phyloP scores from a whole-genome alignment of 441 rosid genomes.

The Euphorbia corollata region DNA sequence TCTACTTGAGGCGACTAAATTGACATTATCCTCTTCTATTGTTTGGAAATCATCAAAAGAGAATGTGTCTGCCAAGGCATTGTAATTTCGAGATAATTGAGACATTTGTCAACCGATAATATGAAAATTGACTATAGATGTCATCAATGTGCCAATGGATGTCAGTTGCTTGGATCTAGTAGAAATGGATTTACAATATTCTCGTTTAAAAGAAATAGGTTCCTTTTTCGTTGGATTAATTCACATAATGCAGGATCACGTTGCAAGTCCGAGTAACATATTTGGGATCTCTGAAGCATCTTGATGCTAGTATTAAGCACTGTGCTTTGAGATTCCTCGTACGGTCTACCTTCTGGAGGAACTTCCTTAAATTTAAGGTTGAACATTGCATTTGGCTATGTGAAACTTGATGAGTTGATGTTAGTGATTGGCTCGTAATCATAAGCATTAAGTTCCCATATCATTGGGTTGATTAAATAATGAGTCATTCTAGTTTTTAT shows the following conservation, averaged over 20 bases:
- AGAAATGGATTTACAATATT: not conserved
- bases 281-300: not conserved
- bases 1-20: not conserved
- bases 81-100: not conserved
- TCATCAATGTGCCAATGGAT: not conserved
- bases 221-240: not conserved
- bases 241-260: constrained; percentile 7
- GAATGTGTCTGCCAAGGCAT: constrained; percentile 1
- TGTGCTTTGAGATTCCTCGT: not conserved
- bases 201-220: not conserved
- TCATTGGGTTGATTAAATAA: constrained; percentile 4
- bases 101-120: not conserved
- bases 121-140: not conserved
- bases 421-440: not conserved
- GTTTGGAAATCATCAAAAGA: not conserved
- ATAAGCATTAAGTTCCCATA: not conserved
- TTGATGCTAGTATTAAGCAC: not conserved
- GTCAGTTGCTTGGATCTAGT: constrained; percentile 6
- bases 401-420: not conserved
- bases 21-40: not conserved
- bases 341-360: not conserved
- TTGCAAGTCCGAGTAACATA: not conserved
- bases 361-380: not conserved
- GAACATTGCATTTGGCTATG: not conserved
- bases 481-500: not conserved